Base-by-base conservation (phyloP, 495 filamentous ascomycete genomes). In the Tetracladium marchalianum region DNA sequence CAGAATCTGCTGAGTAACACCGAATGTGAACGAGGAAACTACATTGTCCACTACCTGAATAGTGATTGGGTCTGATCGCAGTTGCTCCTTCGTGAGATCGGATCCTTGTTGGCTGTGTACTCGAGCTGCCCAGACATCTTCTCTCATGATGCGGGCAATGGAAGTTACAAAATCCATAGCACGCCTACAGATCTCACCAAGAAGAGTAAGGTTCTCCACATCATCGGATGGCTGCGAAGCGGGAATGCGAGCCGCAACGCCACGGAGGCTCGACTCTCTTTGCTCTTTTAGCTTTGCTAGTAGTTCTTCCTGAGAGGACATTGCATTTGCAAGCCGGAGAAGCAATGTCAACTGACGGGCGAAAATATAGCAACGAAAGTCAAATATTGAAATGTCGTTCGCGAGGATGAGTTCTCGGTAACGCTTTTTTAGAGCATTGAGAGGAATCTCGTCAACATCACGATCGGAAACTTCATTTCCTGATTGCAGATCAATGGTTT, bases 301-400 rank as follows among this genome's bases (percentile, higher is more conserved):
- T 8, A 78, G 61, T 47, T 78, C 74, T 49, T 76, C 72, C 36
- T 68, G 62, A 1, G 74, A 70, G 1, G 72, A 76, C 62, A 60
- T 69, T 6, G 73, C 73, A 60, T 88, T 92, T 11, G 83, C 88
- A 10, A 94, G 75, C 31, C 92, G 81, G 17, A 95, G 75, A 9
- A 96, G 71, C 2, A 98, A 63, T 11, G 81, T 77, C 55, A 94
- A 74, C 57, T 99, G 92, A 19, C 92, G 76, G 17, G 87, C 82
- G 66, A 96, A 97, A 10, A 99, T 74, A 60, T 99, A 99, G 51
- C 82, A 89, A 48, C 84, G 77, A 62, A 99, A 97, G 61, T 99
- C 92, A 55, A 96, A 97, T 11, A 93, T 71, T n/a, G 92, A 97
- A 24, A 97, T 93, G 51, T 93, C 83, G 64, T 88, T 97, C n/a